A percentile compares a stretch with the other conserved stretches of the same genome.
Conservation (phyloP, 495 filamentous ascomycete species). For the Penicillium angulare region DNA sequence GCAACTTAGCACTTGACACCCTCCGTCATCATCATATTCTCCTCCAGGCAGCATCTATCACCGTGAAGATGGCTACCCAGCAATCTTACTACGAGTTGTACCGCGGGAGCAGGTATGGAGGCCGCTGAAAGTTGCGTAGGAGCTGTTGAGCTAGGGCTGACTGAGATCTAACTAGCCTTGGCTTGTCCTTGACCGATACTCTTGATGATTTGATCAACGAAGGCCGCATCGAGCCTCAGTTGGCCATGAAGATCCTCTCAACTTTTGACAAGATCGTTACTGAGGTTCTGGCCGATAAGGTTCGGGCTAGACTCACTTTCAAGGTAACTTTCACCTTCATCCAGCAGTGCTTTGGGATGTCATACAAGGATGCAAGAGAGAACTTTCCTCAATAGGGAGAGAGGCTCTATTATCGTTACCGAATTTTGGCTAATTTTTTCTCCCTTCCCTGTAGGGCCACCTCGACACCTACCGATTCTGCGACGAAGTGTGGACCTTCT, state of each 20-base stretch:
- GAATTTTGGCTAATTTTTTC: slow-evolving; percentile 13
- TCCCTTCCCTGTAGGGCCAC: slow-evolving; percentile 65
- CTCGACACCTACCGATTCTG: slow-evolving; percentile 99
- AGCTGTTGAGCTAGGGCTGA: slow-evolving; percentile 6
- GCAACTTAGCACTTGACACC: slow-evolving; percentile 22
- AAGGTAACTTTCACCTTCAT: slow-evolving; percentile 64
- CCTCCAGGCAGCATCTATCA: slow-evolving; percentile 2
- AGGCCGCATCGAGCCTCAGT: slow-evolving; percentile 91
- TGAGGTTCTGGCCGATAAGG: slow-evolving; percentile 83
- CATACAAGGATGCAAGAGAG: too few species aligned
- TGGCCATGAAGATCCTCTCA: slow-evolving; percentile 94
- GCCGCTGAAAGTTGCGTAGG: not conserved
- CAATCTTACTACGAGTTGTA: slow-evolving; percentile 88
- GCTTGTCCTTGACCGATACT: slow-evolving; percentile 86
- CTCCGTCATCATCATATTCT: slow-evolving; percentile 1
- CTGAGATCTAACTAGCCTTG: slow-evolving; percentile 62
- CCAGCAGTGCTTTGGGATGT: too few species aligned
- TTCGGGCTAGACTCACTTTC: slow-evolving; percentile 87
- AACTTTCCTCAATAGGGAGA: too few species aligned
- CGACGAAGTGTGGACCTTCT: slow-evolving; percentile 99
- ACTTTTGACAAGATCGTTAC: slow-evolving; percentile 91
- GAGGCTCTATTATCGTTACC: not conserved
- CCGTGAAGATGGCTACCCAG: slow-evolving; percentile 29
- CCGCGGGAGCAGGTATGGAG: slow-evolving; percentile 83
- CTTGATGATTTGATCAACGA: slow-evolving; percentile 94